These are phyloP conservation scores for Fermentozyma sake DNA, from an alignment of 1,139 yeast genomes.

Conservation along the genomic window DNA sequence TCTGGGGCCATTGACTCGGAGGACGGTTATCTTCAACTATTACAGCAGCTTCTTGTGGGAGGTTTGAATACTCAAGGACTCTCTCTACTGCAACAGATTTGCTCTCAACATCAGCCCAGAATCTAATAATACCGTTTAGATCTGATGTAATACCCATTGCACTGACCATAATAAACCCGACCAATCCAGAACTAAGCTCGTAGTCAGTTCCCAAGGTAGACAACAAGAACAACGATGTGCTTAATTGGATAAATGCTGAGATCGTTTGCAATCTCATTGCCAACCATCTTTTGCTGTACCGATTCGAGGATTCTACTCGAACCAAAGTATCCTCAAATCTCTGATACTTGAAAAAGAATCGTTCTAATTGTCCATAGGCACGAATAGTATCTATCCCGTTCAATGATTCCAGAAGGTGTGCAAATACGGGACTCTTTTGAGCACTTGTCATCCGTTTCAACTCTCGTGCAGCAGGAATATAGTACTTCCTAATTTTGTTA, in stretches of 20 bases:
- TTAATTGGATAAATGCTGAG: conserved; percentile 28
- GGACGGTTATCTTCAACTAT: conserved; percentile 25
- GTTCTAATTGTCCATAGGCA: conserved; percentile 27
- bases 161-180: conserved; percentile 36
- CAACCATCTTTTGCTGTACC: conserved; percentile 33
- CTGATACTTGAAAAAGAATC: conserved; percentile 22
- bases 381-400: conserved; percentile 34
- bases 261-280: conserved; percentile 35
- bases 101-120: conserved; percentile 34
- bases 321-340: conserved; percentile 18
- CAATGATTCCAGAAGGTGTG: conserved; percentile 36
- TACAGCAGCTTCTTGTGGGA: conserved; percentile 31
- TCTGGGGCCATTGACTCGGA: conserved; percentile 25
- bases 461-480: conserved; percentile 36
- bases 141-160: conserved; percentile 29
- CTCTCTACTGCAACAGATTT: conserved; percentile 33
- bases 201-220: conserved; percentile 16
- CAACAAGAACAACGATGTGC: conserved; percentile 25
- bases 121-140: conserved; percentile 28
- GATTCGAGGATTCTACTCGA: conserved; percentile 19
- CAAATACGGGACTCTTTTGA: conserved; percentile 28
- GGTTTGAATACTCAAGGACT: conserved; percentile 30
- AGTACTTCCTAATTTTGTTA: conserved; percentile 25
- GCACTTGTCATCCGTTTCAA: conserved; percentile 31
- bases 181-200: conserved; percentile 19